Percentiles rank a stretch among this genome's conserved stretches.
phyloP scores from a whole-genome alignment of 1,139 yeast species.

The Meyerozyma sp. region DNA sequence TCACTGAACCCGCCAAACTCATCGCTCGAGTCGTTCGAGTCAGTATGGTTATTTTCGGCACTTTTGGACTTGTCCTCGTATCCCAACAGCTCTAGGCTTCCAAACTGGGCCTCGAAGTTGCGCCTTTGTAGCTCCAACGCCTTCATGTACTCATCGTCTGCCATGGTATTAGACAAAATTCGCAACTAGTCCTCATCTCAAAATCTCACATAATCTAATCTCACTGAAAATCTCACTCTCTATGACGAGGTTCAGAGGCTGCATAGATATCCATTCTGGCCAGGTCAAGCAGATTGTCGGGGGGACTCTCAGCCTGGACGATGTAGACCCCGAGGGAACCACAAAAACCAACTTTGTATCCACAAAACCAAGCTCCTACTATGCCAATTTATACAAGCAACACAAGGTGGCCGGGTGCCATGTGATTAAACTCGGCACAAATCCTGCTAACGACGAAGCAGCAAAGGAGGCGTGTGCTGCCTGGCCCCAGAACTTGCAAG shows the following conservation, averaged over 20 bases:
- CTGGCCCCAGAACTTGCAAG: constrained; percentile 74
- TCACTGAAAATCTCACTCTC: no score
- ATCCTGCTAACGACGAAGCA: constrained; percentile 71
- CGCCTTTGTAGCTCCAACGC: constrained; percentile 53
- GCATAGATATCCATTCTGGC: constrained; percentile 92
- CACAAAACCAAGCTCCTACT: constrained; percentile 66
- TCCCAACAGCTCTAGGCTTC: constrained; percentile 55
- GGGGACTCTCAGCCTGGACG: constrained; percentile 67
- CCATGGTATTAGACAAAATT: constrained; percentile 4
- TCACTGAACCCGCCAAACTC: constrained; percentile 5
- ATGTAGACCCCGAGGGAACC: constrained; percentile 20
- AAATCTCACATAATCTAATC: background rate
- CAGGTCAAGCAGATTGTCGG: constrained; percentile 97
- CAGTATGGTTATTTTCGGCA: constrained; percentile 2
- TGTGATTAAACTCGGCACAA: constrained; percentile 83
- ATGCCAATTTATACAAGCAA: constrained; percentile 63
- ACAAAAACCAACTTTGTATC: constrained; percentile 80
- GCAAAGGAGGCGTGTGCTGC: constrained; percentile 69
- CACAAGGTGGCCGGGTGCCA: constrained; percentile 71
- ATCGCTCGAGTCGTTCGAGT: constrained; percentile 4
- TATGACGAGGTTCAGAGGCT: constrained; percentile 90
- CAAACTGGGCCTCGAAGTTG: constrained; percentile 69
- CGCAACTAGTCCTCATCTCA: background rate
- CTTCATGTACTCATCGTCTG: constrained; percentile 39
- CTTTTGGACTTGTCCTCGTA: constrained; percentile 48